Base-by-base conservation (phyloP, 2,329 filamentous ascomycete species). In the Xylaria sp. region DNA sequence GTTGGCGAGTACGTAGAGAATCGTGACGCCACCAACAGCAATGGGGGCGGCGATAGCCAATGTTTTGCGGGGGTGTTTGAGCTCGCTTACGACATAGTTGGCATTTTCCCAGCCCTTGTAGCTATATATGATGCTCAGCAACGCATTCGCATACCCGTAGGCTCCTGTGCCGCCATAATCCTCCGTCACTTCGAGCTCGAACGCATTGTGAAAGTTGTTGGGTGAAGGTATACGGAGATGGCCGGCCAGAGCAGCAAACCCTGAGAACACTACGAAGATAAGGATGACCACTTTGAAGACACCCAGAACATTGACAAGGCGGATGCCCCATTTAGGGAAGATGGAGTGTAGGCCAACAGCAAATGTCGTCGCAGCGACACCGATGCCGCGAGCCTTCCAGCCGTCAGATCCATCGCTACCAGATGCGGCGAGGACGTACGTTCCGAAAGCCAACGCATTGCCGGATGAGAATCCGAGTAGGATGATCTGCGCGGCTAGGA, bases 61-160 rank as follows among this genome's bases (percentile, higher is more conserved):
- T 0, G 87, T 89, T 71, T 82, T 83, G 33, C 79, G 81, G 0
- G 86, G 86, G 49, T 85, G 81, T 69, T 83, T 85, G 38, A 89
- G 78, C 72, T 90, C 87, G 66, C 83, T 80, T 2, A 89, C 77
- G 1, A 89, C 87, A 66, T 89, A 89, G 76, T 88, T 89, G 33
- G 86, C 86, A 63, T 88, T 89, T 72, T 88, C 86, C 87, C 87
- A 90, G 3, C 87, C 87, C 70, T 86, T 87, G 78, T 88, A 89
- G 15, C 84, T 86, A 78, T 89, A 88, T 17, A 89, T 80, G 61
- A 89, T 85, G 31, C 84, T 84, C 3, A 89, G 79, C 11, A 89
- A 78, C 0, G 87, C 86, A 3, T 85, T 87, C 1, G 85, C 84
- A 73, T 88, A 88, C 1, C 84, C 82, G 31, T 84, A 84, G 0